Conservation (phyloP, 2,329 filamentous ascomycete genomes). For the Ascochyta pisi region DNA sequence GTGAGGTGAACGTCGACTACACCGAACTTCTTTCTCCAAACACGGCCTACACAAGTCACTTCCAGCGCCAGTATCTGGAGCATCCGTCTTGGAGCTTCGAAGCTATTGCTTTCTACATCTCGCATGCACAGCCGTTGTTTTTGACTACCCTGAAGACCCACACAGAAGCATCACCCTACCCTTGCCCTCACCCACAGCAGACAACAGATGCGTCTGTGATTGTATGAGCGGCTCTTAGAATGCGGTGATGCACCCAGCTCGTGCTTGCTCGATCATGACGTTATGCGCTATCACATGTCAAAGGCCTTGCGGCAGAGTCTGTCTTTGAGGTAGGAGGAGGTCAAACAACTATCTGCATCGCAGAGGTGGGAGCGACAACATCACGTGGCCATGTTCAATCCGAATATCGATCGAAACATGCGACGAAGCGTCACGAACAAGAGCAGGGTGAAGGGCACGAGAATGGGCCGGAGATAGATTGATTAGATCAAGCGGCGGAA, state of each 20-base stretch:
- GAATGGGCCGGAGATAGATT: conserved; percentile 15
- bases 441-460: conserved; percentile 9
- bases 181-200: not conserved
- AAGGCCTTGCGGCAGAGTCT: not conserved
- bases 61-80: not conserved
- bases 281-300: conserved; percentile 12
- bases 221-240: not conserved
- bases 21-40: not conserved
- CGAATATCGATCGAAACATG: not conserved
- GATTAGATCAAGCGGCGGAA: conserved; percentile 24
- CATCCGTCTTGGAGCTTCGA: not conserved
- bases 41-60: not conserved
- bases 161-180: too few relatives aligned
- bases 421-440: not conserved
- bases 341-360: not conserved
- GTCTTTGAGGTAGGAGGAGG: not conserved
- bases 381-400: not conserved
- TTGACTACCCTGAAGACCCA: too few relatives aligned
- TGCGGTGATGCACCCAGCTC: not conserved
- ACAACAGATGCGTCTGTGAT: not conserved
- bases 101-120: too few relatives aligned
- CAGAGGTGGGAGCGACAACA: not conserved
- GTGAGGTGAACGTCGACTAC: conserved; percentile 3
- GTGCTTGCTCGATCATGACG: conserved; percentile 9
- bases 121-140: too few relatives aligned